phyloP scores from a whole-genome alignment of 257 asterid species.

The Phtheirospermum japonicum region DNA sequence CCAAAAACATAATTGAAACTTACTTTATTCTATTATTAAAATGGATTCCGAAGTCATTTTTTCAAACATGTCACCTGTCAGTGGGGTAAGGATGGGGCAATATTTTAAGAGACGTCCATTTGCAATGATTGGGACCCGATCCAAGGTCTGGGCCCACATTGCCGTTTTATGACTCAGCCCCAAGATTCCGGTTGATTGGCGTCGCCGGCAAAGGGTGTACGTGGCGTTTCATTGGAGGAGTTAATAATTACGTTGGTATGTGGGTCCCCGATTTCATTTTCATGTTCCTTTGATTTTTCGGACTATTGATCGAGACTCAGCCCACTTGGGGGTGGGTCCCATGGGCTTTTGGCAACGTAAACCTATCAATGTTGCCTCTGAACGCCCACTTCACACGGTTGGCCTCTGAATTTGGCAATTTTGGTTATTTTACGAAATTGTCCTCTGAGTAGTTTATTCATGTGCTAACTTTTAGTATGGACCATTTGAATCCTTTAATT shows the following conservation, averaged over 20 bases:
- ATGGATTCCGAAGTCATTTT: conserved; percentile 30
- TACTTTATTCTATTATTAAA: conserved; percentile 23
- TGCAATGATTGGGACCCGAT: conserved; percentile 46
- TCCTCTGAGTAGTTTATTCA: no score
- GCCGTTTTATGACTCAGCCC: conserved; percentile 28
- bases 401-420: no score
- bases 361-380: neutral
- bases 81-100: conserved; percentile 27
- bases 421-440: no score
- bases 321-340: conserved; percentile 24
- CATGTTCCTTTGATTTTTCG: conserved; percentile 3
- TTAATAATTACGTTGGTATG: conserved; percentile 23
- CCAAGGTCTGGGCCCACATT: conserved; percentile 31
- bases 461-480: no score
- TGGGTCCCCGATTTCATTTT: conserved; percentile 7
- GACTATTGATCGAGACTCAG: conserved; percentile 10
- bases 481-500: no score
- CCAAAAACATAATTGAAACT: no score
- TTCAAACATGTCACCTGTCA: conserved; percentile 39
- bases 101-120: conserved; percentile 40
- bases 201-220: conserved; percentile 26
- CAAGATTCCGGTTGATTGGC: conserved; percentile 39
- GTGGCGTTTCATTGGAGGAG: conserved; percentile 24
- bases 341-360: conserved; percentile 12
- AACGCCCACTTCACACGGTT: no score